phyloP scores from a whole-genome alignment of 805 yeast genomes.

The Candida pseudofarinosa region DNA sequence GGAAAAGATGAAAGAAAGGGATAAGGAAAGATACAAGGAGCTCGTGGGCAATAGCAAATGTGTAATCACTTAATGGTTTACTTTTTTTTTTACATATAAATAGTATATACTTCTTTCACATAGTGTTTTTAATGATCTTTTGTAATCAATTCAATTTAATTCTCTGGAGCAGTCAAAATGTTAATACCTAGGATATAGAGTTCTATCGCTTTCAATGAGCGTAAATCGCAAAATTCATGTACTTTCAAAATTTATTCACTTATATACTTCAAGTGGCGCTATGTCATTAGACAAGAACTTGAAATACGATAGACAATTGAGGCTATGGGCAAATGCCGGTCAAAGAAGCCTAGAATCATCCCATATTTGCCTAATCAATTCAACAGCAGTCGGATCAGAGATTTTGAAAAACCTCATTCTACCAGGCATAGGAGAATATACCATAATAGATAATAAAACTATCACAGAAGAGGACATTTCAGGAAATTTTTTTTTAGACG shows the following conservation, averaged over 20 bases:
- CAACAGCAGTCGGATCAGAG: slow-evolving; percentile 60
- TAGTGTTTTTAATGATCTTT: no score
- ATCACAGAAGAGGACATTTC: slow-evolving; percentile 45
- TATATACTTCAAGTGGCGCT: not conserved
- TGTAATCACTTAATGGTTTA: slow-evolving; percentile 8
- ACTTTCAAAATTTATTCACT: not conserved
- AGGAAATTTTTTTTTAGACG: slow-evolving; percentile 59
- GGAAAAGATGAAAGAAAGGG: slow-evolving; percentile 53
- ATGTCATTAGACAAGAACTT: slow-evolving; percentile 35
- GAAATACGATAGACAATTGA: slow-evolving; percentile 80
- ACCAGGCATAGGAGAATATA: slow-evolving; percentile 65
- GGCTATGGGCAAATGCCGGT: slow-evolving; percentile 82
- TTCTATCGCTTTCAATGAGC: no score
- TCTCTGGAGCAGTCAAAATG: no score
- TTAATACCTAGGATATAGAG: no score
- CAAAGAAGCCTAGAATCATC: slow-evolving; percentile 57
- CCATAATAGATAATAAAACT: slow-evolving; percentile 47
- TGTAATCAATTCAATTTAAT: not conserved
- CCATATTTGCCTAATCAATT: slow-evolving; percentile 58
- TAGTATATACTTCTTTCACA: no score
- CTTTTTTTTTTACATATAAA: no score
- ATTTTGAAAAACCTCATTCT: slow-evolving; percentile 71
- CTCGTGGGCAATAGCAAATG: slow-evolving; percentile 16
- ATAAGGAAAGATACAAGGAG: slow-evolving; percentile 34
- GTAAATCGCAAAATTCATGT: not conserved